These are phyloP conservation scores for Phylloporus sp. DNA, from an alignment of 768 basidiomycete genomes.

Conservation along the genomic window DNA sequence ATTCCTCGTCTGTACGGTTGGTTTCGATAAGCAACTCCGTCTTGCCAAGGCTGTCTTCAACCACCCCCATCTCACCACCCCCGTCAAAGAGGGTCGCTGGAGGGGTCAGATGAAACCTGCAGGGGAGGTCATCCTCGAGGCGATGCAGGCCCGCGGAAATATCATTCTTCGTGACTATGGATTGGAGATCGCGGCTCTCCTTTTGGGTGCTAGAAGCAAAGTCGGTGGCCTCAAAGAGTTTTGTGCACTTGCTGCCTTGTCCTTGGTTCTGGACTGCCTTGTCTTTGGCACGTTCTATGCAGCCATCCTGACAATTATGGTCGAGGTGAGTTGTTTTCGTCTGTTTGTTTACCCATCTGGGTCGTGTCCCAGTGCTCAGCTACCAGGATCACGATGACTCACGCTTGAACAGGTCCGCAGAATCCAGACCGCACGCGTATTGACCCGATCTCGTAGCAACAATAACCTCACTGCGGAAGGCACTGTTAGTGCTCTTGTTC, in stretches of 20 bases:
- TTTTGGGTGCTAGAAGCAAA: constrained; percentile 80
- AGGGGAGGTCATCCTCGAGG: constrained; percentile 79
- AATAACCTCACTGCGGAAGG: constrained; percentile 28
- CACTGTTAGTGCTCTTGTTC: constrained; percentile 29
- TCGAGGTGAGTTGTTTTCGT: constrained; percentile 61
- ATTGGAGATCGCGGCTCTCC: constrained; percentile 85
- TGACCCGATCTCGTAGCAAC: constrained; percentile 38
- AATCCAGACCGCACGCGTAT: constrained; percentile 57
- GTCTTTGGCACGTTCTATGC: constrained; percentile 89
- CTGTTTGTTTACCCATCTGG: constrained; percentile 11
- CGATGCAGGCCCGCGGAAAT: constrained; percentile 72
- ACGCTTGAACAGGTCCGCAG: constrained; percentile 54
- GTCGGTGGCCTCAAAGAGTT: constrained; percentile 92
- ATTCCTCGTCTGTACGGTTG: constrained; percentile 95
- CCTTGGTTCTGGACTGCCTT: constrained; percentile 82
- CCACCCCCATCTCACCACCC: constrained; percentile 59
- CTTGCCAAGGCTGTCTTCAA: constrained; percentile 88
- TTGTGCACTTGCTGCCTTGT: constrained; percentile 89
- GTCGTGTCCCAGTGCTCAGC: constrained; percentile 12
- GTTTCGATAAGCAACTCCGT: constrained; percentile 95
- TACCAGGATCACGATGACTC: too few relatives aligned
- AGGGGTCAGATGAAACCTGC: constrained; percentile 64
- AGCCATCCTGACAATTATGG: constrained; percentile 89
- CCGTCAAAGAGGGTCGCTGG: constrained; percentile 37
- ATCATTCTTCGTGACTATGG: constrained; percentile 90